A percentile compares a stretch with the other conserved stretches of the same genome.
Conservation (phyloP, 345 rosid genomes). For the Acer negundo region DNA sequence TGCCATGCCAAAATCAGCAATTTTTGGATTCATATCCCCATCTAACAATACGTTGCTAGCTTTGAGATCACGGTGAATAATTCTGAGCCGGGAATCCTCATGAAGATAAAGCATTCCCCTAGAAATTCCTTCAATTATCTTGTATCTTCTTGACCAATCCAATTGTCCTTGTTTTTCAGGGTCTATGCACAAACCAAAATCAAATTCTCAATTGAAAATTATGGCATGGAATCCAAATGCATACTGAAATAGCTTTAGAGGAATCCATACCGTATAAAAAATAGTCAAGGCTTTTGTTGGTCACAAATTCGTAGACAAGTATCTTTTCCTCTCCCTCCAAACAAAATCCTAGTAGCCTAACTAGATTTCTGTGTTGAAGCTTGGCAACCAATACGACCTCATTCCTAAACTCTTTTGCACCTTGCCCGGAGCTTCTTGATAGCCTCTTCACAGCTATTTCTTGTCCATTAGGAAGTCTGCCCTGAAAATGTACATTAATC, state of each 20-base stretch:
- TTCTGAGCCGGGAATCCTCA: conserved; percentile 36
- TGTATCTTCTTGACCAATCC: conserved; percentile 44
- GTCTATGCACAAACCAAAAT: conserved; percentile 34
- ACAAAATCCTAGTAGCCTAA: conserved; percentile 47
- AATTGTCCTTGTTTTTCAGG: conserved; percentile 29
- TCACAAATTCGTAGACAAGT: conserved; percentile 54
- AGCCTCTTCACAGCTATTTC: conserved; percentile 54
- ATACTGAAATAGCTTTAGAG: not conserved
- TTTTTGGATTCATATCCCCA: conserved; percentile 37
- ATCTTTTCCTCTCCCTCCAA: conserved; percentile 44
- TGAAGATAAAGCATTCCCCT: conserved; percentile 44
- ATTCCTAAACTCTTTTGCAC: conserved; percentile 44
- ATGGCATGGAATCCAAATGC: not conserved
- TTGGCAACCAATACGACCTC: conserved; percentile 45
- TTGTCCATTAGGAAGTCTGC: conserved; percentile 36
- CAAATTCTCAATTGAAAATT: not conserved
- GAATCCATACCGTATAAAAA: conserved; percentile 34
- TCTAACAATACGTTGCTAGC: conserved; percentile 37
- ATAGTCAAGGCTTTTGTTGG: conserved; percentile 48
- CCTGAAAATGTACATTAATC: conserved; percentile 29
- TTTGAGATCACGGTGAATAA: conserved; percentile 48
- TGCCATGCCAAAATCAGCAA: conserved; percentile 49
- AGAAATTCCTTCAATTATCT: conserved; percentile 38
- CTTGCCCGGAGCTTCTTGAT: conserved; percentile 43
- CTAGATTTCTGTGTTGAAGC: conserved; percentile 61